Evolutionary conservation across 1,284 basidiomycete genomes (phyloP).

Genomic region (Butyriboletus appendiculatus): DNA sequence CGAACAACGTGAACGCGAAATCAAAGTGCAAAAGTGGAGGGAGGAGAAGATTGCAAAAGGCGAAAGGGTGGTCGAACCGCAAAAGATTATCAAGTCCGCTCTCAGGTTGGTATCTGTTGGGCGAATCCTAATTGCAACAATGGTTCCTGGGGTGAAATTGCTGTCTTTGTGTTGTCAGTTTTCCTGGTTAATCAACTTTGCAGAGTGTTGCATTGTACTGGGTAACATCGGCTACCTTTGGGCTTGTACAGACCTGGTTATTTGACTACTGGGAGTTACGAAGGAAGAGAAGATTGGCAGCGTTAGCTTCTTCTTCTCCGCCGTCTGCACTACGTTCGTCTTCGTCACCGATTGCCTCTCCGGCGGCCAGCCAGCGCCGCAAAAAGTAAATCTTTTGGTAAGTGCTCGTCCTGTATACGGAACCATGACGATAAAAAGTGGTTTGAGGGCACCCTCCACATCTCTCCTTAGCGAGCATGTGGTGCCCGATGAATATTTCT

Average conservation of each 20-base stretch:
- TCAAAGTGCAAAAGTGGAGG: constrained; percentile 43
- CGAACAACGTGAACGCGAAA: constrained; percentile 46
- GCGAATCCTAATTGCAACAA: constrained; percentile 74
- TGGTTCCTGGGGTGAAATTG: constrained; percentile 73
- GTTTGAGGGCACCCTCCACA: constrained; percentile 58
- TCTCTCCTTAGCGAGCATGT: constrained; percentile 30
- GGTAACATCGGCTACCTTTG: constrained; percentile 81
- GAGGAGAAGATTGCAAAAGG: constrained; percentile 47
- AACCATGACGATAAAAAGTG: constrained; percentile 71
- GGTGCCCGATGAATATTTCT: constrained; percentile 63
- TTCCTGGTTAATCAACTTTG: constrained; percentile 8
- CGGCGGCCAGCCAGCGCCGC: neutral
- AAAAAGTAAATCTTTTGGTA: constrained; percentile 19
- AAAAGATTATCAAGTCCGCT: constrained; percentile 58
- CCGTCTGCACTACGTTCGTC: neutral
- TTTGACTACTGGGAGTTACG: constrained; percentile 64
- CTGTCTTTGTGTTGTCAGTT: neutral
- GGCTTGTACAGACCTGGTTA: constrained; percentile 76
- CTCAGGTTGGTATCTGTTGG: constrained; percentile 65
- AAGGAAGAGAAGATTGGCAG: constrained; percentile 38
- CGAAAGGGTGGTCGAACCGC: constrained; percentile 47
- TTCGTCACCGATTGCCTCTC: constrained; percentile 1
- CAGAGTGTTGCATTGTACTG: constrained; percentile 83
- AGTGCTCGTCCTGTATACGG: constrained; percentile 22
- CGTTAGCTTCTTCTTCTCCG: constrained; percentile 1